Percentiles rank a stretch among this genome's conserved stretches.
These are phyloP conservation scores for Seiridium cupressi DNA, from an alignment of 2,329 filamentous ascomycete species.

Conservation along the genomic window DNA sequence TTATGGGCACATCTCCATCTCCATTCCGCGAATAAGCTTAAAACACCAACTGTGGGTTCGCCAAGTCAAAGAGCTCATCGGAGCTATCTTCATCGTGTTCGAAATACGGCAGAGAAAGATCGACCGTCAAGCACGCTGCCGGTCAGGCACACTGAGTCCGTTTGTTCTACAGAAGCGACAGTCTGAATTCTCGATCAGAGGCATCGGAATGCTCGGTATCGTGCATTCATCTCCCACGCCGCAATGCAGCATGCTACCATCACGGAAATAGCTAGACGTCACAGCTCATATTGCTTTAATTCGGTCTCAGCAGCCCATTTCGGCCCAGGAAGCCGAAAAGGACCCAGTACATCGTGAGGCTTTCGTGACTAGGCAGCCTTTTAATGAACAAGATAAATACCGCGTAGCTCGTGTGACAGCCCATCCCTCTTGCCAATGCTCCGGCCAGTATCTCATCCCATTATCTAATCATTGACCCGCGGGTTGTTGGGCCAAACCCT, in stretches of 20 bases:
- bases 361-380: neutral
- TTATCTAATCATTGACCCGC: neutral
- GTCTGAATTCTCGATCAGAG: no score
- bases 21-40: neutral
- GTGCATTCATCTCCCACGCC: neutral
- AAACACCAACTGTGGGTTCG: neutral
- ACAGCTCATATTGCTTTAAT: neutral
- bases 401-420: neutral
- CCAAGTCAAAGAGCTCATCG: no score
- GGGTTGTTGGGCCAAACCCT: neutral
- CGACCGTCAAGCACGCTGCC: no score
- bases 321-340: neutral
- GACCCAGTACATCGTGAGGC: neutral
- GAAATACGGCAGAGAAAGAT: no score
- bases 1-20: neutral
- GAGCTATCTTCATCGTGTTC: no score
- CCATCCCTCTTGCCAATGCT: neutral
- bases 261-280: neutral
- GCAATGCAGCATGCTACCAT: slow-evolving; percentile 6
- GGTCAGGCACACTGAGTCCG: no score
- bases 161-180: no score
- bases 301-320: neutral
- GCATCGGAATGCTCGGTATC: no score
- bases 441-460: neutral
- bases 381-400: neutral